Evolutionary conservation across 305 asterid genomes (phyloP), one percentile per base, ranked within the genome.

Genomic region (Fraxinus greggii): DNA sequence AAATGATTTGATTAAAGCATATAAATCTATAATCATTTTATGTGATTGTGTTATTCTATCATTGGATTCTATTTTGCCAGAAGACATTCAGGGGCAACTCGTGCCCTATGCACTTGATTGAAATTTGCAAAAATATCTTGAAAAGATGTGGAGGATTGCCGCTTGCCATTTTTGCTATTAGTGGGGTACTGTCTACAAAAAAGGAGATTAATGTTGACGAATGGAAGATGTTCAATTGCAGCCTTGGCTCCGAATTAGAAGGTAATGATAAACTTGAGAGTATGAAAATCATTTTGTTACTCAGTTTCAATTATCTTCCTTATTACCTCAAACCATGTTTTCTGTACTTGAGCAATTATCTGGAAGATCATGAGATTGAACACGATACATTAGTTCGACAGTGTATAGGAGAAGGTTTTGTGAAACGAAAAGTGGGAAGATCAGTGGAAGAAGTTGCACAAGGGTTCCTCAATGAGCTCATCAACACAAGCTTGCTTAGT

Each of bases 141-240:
- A 56, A 17, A 0, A 78, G 38, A 28, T 84, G 84, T 73, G 74
- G 61, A 12, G 87, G 83, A 19, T 78, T 77, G 77, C 83, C 83
- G 1, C 78, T 81, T 24, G 78, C 78, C 26, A 75, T 75, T 38
- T 61, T 76, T 1, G 33, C 75, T 8, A 9, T 75, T 19, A 45
- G 78, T 75, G 78, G 78, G 45, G 78, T 38, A 1, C 45, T 75
- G 78, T 40, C 78, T n/a, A 75, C 78, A 6, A 75, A 75, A 45
- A 75, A 75, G 2, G 45, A 35, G 56, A 33, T 13, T 1, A 75
- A 59, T 2, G 17, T 24, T 24, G 29, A 72, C 24, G 78, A 67
- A 32, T 82, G 82, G 85, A 36, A 48, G 59, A 48, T 0, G 21
- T 2, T 48, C 7, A 48, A 17, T 48, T 4, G 59, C 59, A 15